phyloP scores from a whole-genome alignment of 371 early-diverging fungal species.

The Mortierella sp. region DNA sequence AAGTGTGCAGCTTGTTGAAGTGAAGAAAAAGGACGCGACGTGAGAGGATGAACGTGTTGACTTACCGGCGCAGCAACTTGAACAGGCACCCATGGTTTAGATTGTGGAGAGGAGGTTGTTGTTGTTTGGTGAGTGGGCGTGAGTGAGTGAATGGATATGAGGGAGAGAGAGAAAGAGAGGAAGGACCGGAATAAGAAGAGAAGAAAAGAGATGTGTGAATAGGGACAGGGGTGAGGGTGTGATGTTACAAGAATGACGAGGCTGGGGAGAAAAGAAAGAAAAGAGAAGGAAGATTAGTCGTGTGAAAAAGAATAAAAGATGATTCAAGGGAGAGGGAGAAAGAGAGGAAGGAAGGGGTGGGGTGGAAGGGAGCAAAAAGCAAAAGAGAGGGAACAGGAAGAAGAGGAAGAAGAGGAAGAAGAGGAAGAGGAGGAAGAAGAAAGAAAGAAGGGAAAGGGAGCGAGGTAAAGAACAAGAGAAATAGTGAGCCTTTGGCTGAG shows the following conservation, averaged over 20 bases:
- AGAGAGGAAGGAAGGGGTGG: neutral
- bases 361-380: neutral
- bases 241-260: neutral
- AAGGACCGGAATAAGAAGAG: neutral
- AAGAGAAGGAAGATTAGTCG: slow-evolving; percentile 8
- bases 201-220: neutral
- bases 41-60: neutral
- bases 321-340: neutral
- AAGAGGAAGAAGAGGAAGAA: neutral
- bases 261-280: neutral
- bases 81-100: slow-evolving; percentile 54
- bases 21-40: neutral
- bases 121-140: neutral
- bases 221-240: neutral
- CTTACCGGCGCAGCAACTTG: slow-evolving; percentile 57
- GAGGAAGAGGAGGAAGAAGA: neutral
- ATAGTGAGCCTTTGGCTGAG: neutral
- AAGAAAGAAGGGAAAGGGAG: neutral
- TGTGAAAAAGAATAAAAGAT: neutral
- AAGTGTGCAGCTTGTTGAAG: neutral
- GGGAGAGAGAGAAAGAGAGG: neutral
- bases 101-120: neutral
- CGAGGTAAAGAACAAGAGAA: neutral
- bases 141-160: neutral
- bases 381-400: neutral